phyloP scores from a whole-genome alignment of 768 basidiomycete genomes.

The Tephrocybe sp. region DNA sequence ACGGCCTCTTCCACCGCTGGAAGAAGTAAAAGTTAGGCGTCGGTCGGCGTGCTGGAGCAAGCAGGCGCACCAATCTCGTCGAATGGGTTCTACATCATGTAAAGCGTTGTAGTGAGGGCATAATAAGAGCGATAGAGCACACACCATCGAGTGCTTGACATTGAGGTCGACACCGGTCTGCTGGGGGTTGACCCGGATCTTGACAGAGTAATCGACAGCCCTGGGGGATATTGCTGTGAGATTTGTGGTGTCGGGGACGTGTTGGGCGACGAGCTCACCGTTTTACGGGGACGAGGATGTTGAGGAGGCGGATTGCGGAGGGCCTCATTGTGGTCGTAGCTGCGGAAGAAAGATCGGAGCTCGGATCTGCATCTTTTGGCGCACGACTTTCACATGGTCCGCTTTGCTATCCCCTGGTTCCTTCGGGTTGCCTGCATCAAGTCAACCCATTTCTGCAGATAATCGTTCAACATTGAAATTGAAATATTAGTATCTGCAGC shows the following conservation, averaged over 20 bases:
- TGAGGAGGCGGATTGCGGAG: constrained; percentile 67
- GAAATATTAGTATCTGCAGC: too few relatives aligned
- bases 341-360: constrained; percentile 12
- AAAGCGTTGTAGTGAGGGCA: background rate
- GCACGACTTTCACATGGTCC: constrained; percentile 18
- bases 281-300: constrained; percentile 94
- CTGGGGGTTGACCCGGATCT: constrained; percentile 94
- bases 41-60: background rate
- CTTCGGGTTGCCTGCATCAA: too few relatives aligned
- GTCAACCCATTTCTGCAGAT: too few relatives aligned
- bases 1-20: constrained; percentile 96
- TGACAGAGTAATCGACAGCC: constrained; percentile 95
- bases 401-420: background rate
- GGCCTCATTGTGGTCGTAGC: constrained; percentile 60
- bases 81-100: constrained; percentile 79
- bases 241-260: background rate
- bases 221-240: constrained; percentile 37
- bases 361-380: constrained; percentile 15
- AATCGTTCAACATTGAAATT: too few relatives aligned
- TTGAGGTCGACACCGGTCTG: constrained; percentile 96
- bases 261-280: constrained; percentile 50
- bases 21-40: background rate
- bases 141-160: constrained; percentile 98
- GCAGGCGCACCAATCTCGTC: constrained; percentile 88
- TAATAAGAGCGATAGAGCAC: constrained; percentile 20